A percentile compares a stretch with the other conserved stretches of the same genome.
Evolutionary conservation across 1,139 yeast genomes (phyloP).

Genomic region (Pichia sorboxylosa): DNA sequence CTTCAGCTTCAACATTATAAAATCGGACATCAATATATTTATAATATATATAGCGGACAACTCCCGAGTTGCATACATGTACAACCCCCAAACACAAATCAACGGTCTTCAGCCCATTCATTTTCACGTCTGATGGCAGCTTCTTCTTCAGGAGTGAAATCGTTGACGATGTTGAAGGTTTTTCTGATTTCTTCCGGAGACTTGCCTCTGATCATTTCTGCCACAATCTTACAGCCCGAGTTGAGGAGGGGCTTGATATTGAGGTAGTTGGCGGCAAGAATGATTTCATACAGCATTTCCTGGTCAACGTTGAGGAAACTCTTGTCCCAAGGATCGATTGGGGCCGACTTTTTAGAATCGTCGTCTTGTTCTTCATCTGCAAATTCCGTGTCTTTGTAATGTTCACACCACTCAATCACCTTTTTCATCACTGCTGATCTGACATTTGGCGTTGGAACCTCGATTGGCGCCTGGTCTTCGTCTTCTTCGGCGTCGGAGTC

Average conservation of each 20-base stretch:
- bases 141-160: constrained; percentile 96
- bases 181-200: constrained; percentile 94
- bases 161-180: constrained; percentile 93
- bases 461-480: constrained; percentile 43
- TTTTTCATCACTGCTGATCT: constrained; percentile 78
- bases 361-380: constrained; percentile 66
- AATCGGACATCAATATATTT: too few species aligned
- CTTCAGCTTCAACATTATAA: too few species aligned
- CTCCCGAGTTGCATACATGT: too few species aligned
- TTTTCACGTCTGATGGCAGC: constrained; percentile 95
- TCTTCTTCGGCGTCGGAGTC: constrained; percentile 26
- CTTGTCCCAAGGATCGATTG: constrained; percentile 94
- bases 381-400: constrained; percentile 77
- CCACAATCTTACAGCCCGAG: constrained; percentile 94
- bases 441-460: constrained; percentile 88
- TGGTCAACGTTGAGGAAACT: constrained; percentile 93
- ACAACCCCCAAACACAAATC: not conserved
- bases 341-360: constrained; percentile 72
- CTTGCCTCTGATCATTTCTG: constrained; percentile 95
- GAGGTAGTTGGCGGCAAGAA: constrained; percentile 88
- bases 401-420: constrained; percentile 95
- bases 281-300: constrained; percentile 95
- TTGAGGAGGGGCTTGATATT: constrained; percentile 89
- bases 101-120: constrained; percentile 99
- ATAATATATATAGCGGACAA: too few species aligned